Evolutionary conservation across 768 basidiomycete species (phyloP).

Genomic region (Exsudoporus frostii): DNA sequence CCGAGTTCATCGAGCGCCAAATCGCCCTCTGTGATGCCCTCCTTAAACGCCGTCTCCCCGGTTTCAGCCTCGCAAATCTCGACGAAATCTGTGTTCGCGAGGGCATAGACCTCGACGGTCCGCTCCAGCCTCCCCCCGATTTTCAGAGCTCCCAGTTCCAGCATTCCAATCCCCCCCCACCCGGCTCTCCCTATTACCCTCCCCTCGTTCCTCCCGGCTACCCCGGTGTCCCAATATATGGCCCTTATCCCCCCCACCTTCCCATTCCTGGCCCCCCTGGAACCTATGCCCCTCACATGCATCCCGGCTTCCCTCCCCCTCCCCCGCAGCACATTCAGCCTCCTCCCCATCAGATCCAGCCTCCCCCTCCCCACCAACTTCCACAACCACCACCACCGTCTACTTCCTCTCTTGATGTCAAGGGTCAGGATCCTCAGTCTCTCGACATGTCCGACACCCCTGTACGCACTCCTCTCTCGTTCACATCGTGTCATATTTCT

Average conservation of each 20-base stretch:
- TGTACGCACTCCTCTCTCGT: conserved; percentile 27
- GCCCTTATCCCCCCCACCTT: conserved; percentile 42
- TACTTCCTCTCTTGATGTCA: conserved; percentile 39
- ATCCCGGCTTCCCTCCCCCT: conserved; percentile 57
- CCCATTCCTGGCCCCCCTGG: conserved; percentile 40
- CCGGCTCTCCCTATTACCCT: conserved; percentile 31
- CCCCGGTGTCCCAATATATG: conserved; percentile 40
- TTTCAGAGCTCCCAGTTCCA: conserved; percentile 35
- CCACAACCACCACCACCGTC: conserved; percentile 10
- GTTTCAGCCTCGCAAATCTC: conserved; percentile 62
- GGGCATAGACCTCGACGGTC: conserved; percentile 51
- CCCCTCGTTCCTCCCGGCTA: conserved; percentile 44
- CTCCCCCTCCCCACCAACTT: conserved; percentile 23
- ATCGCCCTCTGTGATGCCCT: conserved; percentile 76
- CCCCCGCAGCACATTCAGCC: conserved; percentile 36
- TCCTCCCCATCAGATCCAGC: conserved; percentile 37
- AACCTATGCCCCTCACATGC: conserved; percentile 55
- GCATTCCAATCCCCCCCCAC: conserved; percentile 24
- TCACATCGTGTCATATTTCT: neutral
- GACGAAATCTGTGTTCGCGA: conserved; percentile 64
- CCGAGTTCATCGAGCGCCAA: conserved; percentile 78
- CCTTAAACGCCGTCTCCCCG: conserved; percentile 68
- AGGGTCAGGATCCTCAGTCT: conserved; percentile 75
- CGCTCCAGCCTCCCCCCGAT: conserved; percentile 26
- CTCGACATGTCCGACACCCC: conserved; percentile 76